Evolutionary conservation across 305 asterid genomes (phyloP).

Genomic region (Stenogyne calaminthoides): DNA sequence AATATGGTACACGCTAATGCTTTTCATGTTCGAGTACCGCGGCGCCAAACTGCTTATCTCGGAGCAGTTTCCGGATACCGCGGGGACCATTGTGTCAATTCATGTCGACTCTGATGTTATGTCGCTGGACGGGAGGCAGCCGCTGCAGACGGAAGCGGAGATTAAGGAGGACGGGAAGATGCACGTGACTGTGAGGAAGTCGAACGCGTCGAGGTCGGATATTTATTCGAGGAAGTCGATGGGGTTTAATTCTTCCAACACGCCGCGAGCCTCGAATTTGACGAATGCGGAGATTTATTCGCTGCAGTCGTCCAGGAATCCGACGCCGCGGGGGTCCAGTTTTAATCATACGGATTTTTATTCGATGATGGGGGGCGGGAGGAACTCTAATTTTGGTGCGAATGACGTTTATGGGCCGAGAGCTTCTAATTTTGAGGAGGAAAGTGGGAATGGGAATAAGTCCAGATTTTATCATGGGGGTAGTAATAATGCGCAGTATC

Average conservation of each 20-base stretch:
- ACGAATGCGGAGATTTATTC: constrained; percentile 98
- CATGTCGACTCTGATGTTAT: constrained; percentile 90
- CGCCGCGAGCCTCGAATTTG: constrained; percentile 82
- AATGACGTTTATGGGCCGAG: constrained; percentile 67
- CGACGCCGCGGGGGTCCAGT: constrained; percentile 93
- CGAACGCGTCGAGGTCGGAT: constrained; percentile 89
- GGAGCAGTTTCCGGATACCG: constrained; percentile 93
- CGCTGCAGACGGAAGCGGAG: constrained; percentile 78
- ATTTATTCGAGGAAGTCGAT: constrained; percentile 74
- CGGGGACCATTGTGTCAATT: constrained; percentile 89
- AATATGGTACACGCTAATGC: constrained; percentile 98
- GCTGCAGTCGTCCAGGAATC: constrained; percentile 82
- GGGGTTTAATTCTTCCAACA: constrained; percentile 63
- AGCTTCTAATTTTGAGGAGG: constrained; percentile 84
- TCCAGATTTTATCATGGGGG: constrained; percentile 55
- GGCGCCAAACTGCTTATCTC: constrained; percentile 79
- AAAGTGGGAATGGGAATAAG: constrained; percentile 39
- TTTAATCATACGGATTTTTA: constrained; percentile 86
- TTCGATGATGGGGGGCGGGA: constrained; percentile 75
- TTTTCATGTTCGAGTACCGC: constrained; percentile 88
- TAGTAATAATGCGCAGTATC: constrained; percentile 40
- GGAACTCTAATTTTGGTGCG: constrained; percentile 83
- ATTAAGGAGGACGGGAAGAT: constrained; percentile 82
- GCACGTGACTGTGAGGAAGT: constrained; percentile 85
- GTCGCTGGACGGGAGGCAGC: constrained; percentile 87